Evolutionary conservation across 2,329 filamentous ascomycete genomes (phyloP), one percentile per base, ranked within the genome.

Genomic region (Colletotrichum echinochloae): DNA sequence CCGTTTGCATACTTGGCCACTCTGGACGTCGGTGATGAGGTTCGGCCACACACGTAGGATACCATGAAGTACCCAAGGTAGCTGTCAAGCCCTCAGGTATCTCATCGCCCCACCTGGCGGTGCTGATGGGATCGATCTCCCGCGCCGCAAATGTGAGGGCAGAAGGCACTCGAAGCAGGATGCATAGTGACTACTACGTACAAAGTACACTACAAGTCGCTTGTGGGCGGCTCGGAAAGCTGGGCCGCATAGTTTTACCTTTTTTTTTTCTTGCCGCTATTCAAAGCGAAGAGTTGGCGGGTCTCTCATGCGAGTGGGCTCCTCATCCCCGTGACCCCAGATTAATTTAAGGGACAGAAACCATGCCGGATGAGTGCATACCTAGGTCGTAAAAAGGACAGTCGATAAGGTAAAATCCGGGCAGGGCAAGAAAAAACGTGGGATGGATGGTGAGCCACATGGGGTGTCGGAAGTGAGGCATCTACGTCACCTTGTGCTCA

Each of bases 401-500:
- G n/a, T n/a, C n/a, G n/a, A n/a, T n/a, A n/a, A n/a, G n/a, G n/a
- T n/a, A n/a, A n/a, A n/a, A 23, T n/a, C 41, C 41, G 9, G 41
- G n/a, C 49, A 41, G 44, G 48, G 16, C 39, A 41, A 6, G 37
- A 16, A 60, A 16, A 60, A 70, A 66, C 66, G 66, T 66, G 66
- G 55, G 62, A 70, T 70, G 16, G 62, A 41, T 44, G 26, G 28
- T 59, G 54, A 54, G 56, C 67, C 63, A 66, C 64, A 66, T 54
- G 67, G 63, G 7, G 57, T 48, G 39, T 57, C n/a, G 14, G 16
- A 62, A 52, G 64, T 33, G 23, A 63, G 57, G 64, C 44, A 70
- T 28, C 52, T 70, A 70, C 68, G 68, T 70, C 68, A 70, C 68
- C 52, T 44, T 61, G 67, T 70, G 55, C 48, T 66, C n/a, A 62